Evolutionary conservation across 331 rosid genomes (phyloP).

Genomic region (Prunus yedoensis): DNA sequence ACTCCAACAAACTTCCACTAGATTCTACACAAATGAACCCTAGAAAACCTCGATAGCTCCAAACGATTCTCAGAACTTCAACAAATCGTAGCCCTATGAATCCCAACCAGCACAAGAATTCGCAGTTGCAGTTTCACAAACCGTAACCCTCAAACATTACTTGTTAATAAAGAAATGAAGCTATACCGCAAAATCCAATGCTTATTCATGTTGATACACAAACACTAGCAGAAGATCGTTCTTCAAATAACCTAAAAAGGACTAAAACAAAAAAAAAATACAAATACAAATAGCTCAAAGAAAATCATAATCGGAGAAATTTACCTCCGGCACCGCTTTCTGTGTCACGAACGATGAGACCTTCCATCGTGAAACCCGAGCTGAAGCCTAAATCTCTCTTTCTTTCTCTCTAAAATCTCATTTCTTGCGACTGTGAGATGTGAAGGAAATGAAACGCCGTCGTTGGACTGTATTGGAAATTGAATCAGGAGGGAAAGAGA

Average conservation of each 20-base stretch:
- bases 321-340: conserved; percentile 31
- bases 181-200: background rate
- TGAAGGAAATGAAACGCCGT: background rate
- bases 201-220: background rate
- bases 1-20: background rate
- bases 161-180: background rate
- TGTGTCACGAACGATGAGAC: conserved; percentile 20
- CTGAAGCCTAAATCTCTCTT: conserved; percentile 12
- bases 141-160: background rate
- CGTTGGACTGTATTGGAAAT: background rate
- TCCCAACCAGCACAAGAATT: background rate
- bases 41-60: background rate
- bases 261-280: background rate
- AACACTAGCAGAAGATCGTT: background rate
- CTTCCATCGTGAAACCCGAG: conserved; percentile 42
- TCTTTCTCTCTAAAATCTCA: background rate
- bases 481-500: conserved; percentile 34
- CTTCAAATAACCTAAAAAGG: background rate
- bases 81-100: conserved; percentile 7
- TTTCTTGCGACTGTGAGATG: background rate
- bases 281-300: background rate
- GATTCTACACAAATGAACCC: background rate
- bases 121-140: background rate
- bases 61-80: background rate
- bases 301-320: conserved; percentile 5